Evolutionary conservation across 208 protist species (phyloP), one percentile per base, ranked within the genome.

Genomic region (Vickermania ingenoplastis): DNA sequence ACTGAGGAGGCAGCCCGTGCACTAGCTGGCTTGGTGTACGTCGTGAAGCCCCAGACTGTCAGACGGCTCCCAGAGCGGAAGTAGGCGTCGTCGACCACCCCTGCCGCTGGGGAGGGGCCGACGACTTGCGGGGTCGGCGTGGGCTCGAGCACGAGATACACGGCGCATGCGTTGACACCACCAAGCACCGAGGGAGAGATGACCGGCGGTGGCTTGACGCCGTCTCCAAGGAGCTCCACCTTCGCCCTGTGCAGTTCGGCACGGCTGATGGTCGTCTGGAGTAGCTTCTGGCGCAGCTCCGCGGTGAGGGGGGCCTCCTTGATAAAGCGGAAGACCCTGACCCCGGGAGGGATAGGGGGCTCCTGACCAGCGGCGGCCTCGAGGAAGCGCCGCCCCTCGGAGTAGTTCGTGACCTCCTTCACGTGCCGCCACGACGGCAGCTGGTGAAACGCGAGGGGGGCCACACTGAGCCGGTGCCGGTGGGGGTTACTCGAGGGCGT

Each of bases 121-220:
- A 45, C 11, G 17, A 17, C 13, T 30, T 55, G 7, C 52, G 21
- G 14, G 2, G 28, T 50, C 11, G 17, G 45, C 11, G 31, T 7
- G 13, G 26, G 4, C 22, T 13, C 7, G 22, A 67, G 53, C 14
- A 67, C 30, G 14, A 67, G 36, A 36, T 52, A 67, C 14, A 67
- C 55, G 17, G 48, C 31, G 22, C 50, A 59, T n/a, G 53, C 53
- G 23, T 30, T 41, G 1, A 67, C 29, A 30, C 53, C 53, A 13
- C 53, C 61, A 13, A 60, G 55, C 27, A 24, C 31, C 2, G 53
- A 50, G 11, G 53, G 31, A 14, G n/a, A 23, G 3, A 65, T 7
- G 36, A 45, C 36, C 11, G 36, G 36, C 17, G 36, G 36, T 17
- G 36, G 11, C 7, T 17, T 7, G 17, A 7, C 36, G 7, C 17